Percentiles rank a stretch among this genome's conserved stretches.
phyloP scores from a whole-genome alignment of 2,329 filamentous ascomycete genomes.

The Arthrobotrys megalospora region DNA sequence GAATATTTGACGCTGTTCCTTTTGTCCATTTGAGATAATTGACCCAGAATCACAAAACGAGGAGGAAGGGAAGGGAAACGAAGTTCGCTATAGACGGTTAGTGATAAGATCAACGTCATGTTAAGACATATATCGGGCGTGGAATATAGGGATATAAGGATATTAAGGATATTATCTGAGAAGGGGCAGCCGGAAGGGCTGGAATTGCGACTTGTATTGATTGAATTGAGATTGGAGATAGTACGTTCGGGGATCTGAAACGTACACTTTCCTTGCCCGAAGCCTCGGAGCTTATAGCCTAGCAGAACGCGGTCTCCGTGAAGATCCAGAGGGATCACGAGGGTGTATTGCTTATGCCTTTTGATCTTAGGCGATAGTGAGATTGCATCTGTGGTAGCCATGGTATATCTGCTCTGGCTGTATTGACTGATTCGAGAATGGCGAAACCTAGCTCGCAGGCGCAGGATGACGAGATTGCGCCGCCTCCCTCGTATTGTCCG shows the following conservation, averaged over 20 bases:
- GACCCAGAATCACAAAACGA: constrained; percentile 59
- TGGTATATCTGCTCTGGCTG: constrained; percentile 50
- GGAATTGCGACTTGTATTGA: constrained; percentile 10
- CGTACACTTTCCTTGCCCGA: constrained; percentile 64
- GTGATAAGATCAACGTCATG: constrained; percentile 54
- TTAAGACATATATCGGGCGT: constrained; percentile 20
- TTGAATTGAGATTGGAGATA: constrained; percentile 35
- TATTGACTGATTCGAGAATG: constrained; percentile 41
- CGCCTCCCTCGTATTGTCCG: constrained; percentile 48
- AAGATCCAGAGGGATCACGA: constrained; percentile 63
- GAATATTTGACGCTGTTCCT: constrained; percentile 51
- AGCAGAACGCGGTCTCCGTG: constrained; percentile 61
- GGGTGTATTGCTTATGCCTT: constrained; percentile 63
- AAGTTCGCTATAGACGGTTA: constrained; percentile 52
- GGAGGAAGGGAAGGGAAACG: constrained; percentile 49
- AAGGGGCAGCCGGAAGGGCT: constrained; percentile 16
- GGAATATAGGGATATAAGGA: constrained; percentile 17
- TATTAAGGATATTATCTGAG: constrained; percentile 37
- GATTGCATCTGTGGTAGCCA: constrained; percentile 58
- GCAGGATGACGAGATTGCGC: constrained; percentile 58
- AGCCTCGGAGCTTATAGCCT: constrained; percentile 64
- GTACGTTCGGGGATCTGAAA: constrained; percentile 52
- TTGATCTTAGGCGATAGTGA: constrained; percentile 58
- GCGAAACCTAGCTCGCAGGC: constrained; percentile 36
- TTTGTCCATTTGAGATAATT: constrained; percentile 51